Conservation (phyloP, 148 eudicot genomes). For the Rhododendron mucronatum region DNA sequence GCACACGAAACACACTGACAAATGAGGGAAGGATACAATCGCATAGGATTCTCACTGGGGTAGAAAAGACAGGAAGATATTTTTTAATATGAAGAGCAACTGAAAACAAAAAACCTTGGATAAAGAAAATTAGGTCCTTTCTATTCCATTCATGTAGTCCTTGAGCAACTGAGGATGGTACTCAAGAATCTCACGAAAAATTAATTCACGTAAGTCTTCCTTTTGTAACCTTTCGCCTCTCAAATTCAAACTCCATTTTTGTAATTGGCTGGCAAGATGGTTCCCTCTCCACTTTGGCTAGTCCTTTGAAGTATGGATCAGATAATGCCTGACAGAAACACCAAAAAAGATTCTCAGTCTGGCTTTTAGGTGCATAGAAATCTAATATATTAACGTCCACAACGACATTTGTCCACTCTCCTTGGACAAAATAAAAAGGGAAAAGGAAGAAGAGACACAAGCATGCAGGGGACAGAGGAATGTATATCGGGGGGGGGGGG, state of each 20-base stretch:
- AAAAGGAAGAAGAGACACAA: background rate
- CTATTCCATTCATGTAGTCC: conserved; percentile 56
- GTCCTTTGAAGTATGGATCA: conserved; percentile 67
- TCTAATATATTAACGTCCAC: background rate
- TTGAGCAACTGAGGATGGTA: conserved; percentile 71
- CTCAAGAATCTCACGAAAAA: conserved; percentile 62
- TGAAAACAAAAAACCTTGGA: conserved; percentile 44
- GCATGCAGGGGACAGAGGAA: background rate
- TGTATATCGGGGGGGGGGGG: background rate
- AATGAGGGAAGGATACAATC: background rate
- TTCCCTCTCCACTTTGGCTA: conserved; percentile 66
- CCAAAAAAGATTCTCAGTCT: background rate
- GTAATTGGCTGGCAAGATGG: conserved; percentile 62
- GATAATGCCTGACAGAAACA: conserved; percentile 47
- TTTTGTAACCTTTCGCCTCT: conserved; percentile 58
- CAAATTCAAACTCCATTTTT: conserved; percentile 68
- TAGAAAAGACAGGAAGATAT: background rate
- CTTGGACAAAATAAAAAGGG: background rate
- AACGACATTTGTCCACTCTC: background rate
- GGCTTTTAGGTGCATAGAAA: background rate
- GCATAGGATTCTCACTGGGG: background rate
- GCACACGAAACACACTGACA: conserved; percentile 12
- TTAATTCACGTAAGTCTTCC: conserved; percentile 58
- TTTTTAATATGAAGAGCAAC: background rate
- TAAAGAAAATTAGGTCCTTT: conserved; percentile 55